Evolutionary conservation across 768 basidiomycete species (phyloP).

Genomic region (Pulveroboletus sp.): DNA sequence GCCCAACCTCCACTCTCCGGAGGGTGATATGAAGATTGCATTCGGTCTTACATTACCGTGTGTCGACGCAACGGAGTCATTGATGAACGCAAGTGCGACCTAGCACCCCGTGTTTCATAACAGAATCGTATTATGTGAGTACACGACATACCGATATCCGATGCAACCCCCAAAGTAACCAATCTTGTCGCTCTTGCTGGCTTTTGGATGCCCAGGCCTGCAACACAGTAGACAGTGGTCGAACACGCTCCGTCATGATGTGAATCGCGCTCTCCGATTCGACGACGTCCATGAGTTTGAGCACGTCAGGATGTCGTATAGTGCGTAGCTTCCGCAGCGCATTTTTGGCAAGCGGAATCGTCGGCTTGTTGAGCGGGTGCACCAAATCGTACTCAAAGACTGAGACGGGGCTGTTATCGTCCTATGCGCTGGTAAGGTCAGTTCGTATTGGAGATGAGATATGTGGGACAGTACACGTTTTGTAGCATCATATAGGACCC

Average conservation of each 20-base stretch:
- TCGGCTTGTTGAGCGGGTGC: constrained; percentile 51
- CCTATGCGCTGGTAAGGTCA: constrained; percentile 45
- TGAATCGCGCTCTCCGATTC: constrained; percentile 85
- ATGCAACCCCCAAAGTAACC: constrained; percentile 92
- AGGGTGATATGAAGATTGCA: constrained; percentile 85
- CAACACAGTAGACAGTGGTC: constrained; percentile 62
- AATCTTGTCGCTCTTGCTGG: constrained; percentile 72
- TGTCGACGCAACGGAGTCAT: constrained; percentile 74
- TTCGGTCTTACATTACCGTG: constrained; percentile 75
- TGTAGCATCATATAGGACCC: constrained; percentile 81
- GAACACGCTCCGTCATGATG: constrained; percentile 93
- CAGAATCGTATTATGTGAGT: not conserved
- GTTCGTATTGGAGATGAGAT: constrained; percentile 4
- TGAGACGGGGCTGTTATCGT: constrained; percentile 80
- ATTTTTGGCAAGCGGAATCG: constrained; percentile 79
- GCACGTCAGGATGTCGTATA: constrained; percentile 90
- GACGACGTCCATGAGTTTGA: constrained; percentile 91
- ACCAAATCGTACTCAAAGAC: constrained; percentile 89
- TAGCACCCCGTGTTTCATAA: constrained; percentile 26
- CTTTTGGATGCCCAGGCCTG: constrained; percentile 58
- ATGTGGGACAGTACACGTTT: constrained; percentile 61
- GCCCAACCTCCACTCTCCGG: constrained; percentile 95
- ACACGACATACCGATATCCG: constrained; percentile 64
- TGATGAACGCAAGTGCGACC: constrained; percentile 89
- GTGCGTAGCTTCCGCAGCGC: constrained; percentile 85